phyloP scores from a whole-genome alignment of 495 filamentous ascomycete genomes.

The Copromyces sp. region DNA sequence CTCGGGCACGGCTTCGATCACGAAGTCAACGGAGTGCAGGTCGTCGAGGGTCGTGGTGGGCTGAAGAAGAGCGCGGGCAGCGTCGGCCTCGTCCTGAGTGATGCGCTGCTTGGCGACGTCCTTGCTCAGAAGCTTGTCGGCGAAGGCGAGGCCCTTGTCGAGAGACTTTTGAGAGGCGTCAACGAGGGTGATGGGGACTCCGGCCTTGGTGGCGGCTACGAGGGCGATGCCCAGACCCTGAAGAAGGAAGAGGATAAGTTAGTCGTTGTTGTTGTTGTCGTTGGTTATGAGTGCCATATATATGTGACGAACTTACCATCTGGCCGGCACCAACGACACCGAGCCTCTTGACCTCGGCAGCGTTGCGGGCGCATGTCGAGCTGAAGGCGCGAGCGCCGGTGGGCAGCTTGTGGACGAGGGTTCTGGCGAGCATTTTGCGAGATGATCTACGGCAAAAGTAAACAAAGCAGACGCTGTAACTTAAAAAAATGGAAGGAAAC shows the following conservation, averaged over 20 bases:
- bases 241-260: neutral
- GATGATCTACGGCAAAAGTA: neutral
- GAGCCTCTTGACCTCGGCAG: conserved; percentile 73
- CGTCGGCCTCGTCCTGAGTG: conserved; percentile 65
- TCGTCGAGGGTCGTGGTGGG: conserved; percentile 66
- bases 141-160: conserved; percentile 85
- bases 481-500: neutral
- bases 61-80: conserved; percentile 53
- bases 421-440: neutral
- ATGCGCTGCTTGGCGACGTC: conserved; percentile 79
- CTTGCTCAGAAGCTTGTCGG: conserved; percentile 91
- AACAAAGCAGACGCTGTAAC: neutral
- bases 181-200: conserved; percentile 76
- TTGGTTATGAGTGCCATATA: neutral
- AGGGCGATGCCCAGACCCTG: conserved; percentile 95
- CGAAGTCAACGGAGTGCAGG: conserved; percentile 82
- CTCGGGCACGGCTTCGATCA: conserved; percentile 97
- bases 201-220: conserved; percentile 78
- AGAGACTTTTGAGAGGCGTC: conserved; percentile 80
- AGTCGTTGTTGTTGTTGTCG: neutral
- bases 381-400: conserved; percentile 42
- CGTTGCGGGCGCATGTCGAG: conserved; percentile 38
- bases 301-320: conserved; percentile 56
- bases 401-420: conserved; percentile 11
- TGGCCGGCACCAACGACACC: conserved; percentile 94